Percentiles rank a stretch among this genome's conserved stretches.
Evolutionary conservation across 257 asterid genomes (phyloP).

Genomic region (Jaltomata sinuosa): DNA sequence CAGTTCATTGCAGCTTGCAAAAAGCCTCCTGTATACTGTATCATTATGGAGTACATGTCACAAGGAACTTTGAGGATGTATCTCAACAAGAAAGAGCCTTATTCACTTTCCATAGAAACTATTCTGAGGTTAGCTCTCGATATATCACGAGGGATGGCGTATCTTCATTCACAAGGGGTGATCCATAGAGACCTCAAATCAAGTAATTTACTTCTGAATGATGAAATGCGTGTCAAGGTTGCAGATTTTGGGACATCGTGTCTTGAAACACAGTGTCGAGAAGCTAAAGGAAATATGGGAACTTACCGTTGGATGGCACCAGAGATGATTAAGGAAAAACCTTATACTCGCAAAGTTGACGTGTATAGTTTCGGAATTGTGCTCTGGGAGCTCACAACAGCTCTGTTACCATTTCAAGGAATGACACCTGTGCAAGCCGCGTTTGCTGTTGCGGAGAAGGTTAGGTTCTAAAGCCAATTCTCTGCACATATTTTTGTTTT

Average conservation of each 20-base stretch:
- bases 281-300: constrained; percentile 55
- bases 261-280: constrained; percentile 53
- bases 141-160: constrained; percentile 75
- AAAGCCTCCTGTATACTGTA: constrained; percentile 68
- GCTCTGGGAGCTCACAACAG: constrained; percentile 75
- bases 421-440: constrained; percentile 88
- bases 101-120: constrained; percentile 54
- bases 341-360: constrained; percentile 68
- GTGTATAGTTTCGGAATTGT: constrained; percentile 85
- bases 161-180: constrained; percentile 80
- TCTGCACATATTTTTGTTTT: not conserved
- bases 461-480: constrained; percentile 4
- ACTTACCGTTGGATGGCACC: constrained; percentile 99
- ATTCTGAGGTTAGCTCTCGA: constrained; percentile 63
- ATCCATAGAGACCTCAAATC: constrained; percentile 91
- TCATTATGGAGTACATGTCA: constrained; percentile 76
- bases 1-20: constrained; percentile 76
- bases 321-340: constrained; percentile 67
- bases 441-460: constrained; percentile 76
- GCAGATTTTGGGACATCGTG: constrained; percentile 92
- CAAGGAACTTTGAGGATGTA: constrained; percentile 79
- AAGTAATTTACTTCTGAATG: constrained; percentile 66
- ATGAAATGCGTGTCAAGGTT: constrained; percentile 71
- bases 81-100: constrained; percentile 68
- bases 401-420: constrained; percentile 68